Evolutionary conservation across 2,329 filamentous ascomycete genomes (phyloP).

Genomic region (Scedosporium aurantiacum): DNA sequence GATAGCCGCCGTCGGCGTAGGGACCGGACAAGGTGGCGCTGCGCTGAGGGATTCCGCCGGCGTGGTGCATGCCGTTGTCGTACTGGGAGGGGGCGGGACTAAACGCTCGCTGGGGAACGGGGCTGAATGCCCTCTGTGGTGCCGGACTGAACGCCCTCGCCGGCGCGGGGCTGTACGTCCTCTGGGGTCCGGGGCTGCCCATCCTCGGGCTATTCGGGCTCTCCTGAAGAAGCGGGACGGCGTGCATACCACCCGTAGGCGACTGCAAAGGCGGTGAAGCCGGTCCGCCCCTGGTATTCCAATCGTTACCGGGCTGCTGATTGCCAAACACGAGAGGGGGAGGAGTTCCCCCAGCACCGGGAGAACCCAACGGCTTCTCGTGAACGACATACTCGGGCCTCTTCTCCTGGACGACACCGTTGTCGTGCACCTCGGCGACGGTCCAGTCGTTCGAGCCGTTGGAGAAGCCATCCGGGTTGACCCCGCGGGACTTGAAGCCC

Average conservation of each 20-base stretch:
- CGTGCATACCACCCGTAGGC: conserved; percentile 2
- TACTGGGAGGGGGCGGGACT: background rate
- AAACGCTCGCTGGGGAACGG: background rate
- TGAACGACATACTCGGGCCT: background rate
- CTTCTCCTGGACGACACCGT: background rate
- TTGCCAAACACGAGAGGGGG: no score
- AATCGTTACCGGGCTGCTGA: background rate
- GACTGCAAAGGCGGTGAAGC: conserved; percentile 9
- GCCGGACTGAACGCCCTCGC: background rate
- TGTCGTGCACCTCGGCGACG: background rate
- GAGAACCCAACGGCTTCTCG: background rate
- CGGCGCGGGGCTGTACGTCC: background rate
- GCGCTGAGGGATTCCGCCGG: background rate
- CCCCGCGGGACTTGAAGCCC: conserved; percentile 33
- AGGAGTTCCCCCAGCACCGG: no score
- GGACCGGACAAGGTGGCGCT: background rate
- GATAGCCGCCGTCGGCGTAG: background rate
- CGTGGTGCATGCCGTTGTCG: background rate
- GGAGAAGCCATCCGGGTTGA: conserved; percentile 35
- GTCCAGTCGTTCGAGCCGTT: background rate
- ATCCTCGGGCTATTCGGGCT: background rate
- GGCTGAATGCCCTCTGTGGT: background rate
- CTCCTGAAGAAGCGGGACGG: background rate
- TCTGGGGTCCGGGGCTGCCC: background rate
- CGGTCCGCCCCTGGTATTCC: conserved; percentile 13